Evolutionary conservation across 1,284 basidiomycete species (phyloP).

Genomic region (Ceratobasidium sp.): DNA sequence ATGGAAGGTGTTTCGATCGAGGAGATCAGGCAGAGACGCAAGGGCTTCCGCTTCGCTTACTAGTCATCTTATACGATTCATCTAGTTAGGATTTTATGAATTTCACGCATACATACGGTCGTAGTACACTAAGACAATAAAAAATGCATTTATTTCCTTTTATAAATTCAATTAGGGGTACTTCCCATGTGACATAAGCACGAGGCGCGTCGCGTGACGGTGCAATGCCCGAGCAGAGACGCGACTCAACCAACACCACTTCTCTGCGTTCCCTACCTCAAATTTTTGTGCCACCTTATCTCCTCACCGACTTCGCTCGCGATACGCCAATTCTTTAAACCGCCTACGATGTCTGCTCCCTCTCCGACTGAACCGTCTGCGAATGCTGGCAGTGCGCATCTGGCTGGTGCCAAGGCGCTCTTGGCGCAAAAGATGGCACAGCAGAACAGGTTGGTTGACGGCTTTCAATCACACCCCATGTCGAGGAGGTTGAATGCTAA

Average conservation of each 20-base stretch:
- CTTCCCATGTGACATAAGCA: slow-evolving; percentile 24
- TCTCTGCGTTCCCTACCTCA: background rate
- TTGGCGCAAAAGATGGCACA: slow-evolving; percentile 90
- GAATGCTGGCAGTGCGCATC: slow-evolving; percentile 66
- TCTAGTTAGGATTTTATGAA: background rate
- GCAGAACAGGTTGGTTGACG: slow-evolving; percentile 70
- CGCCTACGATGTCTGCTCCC: slow-evolving; percentile 19
- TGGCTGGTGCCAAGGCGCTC: slow-evolving; percentile 77
- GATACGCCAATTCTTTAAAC: background rate
- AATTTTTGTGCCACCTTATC: background rate
- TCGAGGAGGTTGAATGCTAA: slow-evolving; percentile 38
- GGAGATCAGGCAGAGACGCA: slow-evolving; percentile 49
- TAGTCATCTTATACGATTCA: slow-evolving; percentile 15
- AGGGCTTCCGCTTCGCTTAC: slow-evolving; percentile 66
- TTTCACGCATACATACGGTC: too few species aligned
- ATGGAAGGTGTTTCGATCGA: slow-evolving; percentile 49
- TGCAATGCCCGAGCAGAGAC: slow-evolving; percentile 12
- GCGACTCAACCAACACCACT: slow-evolving; percentile 26
- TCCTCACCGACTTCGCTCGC: background rate
- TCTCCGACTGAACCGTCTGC: slow-evolving; percentile 11
- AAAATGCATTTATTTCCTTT: too few species aligned
- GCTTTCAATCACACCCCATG: background rate
- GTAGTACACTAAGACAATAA: too few species aligned
- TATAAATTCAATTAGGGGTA: too few species aligned
- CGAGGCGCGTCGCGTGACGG: slow-evolving; percentile 20